These are phyloP conservation scores for Neurospora sp. DNA, from an alignment of 2,329 filamentous ascomycete genomes.

Conservation along the genomic window DNA sequence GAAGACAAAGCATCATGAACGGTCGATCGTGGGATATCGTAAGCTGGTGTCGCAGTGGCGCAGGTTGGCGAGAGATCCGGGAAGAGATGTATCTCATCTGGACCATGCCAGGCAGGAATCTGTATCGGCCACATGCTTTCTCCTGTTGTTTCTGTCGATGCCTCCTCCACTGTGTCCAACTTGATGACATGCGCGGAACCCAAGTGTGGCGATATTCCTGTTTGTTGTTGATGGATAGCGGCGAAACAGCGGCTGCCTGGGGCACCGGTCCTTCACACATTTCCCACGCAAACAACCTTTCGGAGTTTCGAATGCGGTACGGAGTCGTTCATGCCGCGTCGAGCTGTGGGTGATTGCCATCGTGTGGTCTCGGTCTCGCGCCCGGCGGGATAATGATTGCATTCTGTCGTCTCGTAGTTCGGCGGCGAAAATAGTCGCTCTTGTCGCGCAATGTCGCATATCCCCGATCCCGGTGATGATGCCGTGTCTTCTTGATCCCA, in stretches of 20 bases:
- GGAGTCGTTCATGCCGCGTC: not conserved
- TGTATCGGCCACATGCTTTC: not conserved
- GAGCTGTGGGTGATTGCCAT: not conserved
- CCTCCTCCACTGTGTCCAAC: not conserved
- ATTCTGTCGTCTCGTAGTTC: not conserved
- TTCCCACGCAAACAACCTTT: not conserved
- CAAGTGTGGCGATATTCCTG: not conserved
- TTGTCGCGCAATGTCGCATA: not conserved
- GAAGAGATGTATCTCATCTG: not conserved
- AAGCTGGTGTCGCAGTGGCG: not conserved
- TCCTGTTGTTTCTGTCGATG: not conserved
- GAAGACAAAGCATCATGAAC: not conserved
- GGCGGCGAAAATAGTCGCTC: not conserved
- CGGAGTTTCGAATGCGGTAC: not conserved
- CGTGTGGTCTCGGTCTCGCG: not conserved
- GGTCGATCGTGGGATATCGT: not conserved
- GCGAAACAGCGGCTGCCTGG: not conserved
- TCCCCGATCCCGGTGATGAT: not conserved
- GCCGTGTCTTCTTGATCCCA: not conserved
- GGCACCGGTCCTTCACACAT: not conserved
- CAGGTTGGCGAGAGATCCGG: not conserved
- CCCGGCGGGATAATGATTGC: not conserved
- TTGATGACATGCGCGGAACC: not conserved
- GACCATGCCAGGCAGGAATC: not conserved
- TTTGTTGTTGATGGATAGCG: not conserved